Conservation (phyloP, 2,329 filamentous ascomycete species). For the Talaromyces islandicus region DNA sequence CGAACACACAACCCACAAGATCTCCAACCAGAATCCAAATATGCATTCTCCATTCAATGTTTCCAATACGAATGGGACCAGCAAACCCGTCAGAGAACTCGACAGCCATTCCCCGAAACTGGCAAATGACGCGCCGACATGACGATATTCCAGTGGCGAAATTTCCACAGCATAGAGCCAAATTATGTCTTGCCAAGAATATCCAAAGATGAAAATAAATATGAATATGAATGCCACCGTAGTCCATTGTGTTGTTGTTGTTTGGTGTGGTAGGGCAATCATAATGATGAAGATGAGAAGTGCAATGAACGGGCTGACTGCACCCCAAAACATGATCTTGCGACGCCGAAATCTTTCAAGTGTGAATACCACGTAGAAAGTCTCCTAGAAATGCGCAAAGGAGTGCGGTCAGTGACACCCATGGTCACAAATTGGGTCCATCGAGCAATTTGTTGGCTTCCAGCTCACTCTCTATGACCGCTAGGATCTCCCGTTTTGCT, state of each 20-base stretch:
- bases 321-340: not conserved
- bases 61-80: conserved; percentile 26
- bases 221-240: not conserved
- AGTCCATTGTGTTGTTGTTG: not conserved
- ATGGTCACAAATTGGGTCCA: not conserved
- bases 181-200: not conserved
- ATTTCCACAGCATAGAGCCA: conserved; percentile 17
- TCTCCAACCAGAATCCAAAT: conserved; percentile 29
- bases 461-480: not conserved
- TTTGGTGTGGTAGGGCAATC: not conserved
- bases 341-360: not conserved
- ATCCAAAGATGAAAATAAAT: not conserved
- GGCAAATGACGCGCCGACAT: conserved; percentile 29
- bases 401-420: not conserved
- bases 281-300: not conserved
- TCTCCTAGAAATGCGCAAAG: not conserved
- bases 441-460: not conserved
- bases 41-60: conserved; percentile 33
- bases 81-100: conserved; percentile 31
- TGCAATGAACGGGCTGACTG: not conserved
- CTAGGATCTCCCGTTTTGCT: not conserved
- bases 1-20: not conserved
- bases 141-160: conserved; percentile 30
- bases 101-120: conserved; percentile 33
- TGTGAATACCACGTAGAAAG: not conserved